Percentiles rank a stretch among this genome's conserved stretches.
Conservation (phyloP, 1,284 basidiomycete genomes). For the Marasmius tenuissimus region DNA sequence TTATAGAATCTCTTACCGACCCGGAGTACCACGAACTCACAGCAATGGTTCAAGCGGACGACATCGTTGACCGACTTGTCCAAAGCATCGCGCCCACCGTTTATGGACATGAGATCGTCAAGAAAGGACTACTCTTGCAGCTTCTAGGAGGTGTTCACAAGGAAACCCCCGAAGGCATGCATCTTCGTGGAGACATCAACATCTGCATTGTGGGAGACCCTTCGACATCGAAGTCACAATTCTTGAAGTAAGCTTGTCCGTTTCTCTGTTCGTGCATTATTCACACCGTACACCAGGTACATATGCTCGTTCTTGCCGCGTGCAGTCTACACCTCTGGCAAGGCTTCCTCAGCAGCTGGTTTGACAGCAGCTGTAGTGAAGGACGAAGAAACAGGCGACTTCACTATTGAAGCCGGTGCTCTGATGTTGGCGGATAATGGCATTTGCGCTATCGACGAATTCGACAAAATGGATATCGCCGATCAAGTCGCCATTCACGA, state of each 20-base stretch:
- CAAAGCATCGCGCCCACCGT: constrained; percentile 97
- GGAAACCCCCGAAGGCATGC: constrained; percentile 93
- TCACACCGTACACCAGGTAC: constrained; percentile 59
- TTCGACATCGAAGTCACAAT: constrained; percentile 96
- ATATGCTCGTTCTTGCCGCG: constrained; percentile 99
- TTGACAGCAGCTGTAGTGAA: constrained; percentile 97
- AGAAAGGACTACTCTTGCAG: constrained; percentile 97
- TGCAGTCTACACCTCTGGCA: constrained; percentile 98
- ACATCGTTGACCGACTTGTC: constrained; percentile 94
- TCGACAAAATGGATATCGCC: constrained; percentile 99
- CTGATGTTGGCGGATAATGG: constrained; percentile 99
- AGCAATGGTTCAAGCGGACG: constrained; percentile 89
- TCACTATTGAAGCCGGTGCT: constrained; percentile 98
- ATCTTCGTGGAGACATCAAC: constrained; percentile 96
- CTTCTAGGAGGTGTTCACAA: constrained; percentile 99
- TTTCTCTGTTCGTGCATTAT: not conserved
- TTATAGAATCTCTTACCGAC: constrained; percentile 87
- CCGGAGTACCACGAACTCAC: constrained; percentile 95
- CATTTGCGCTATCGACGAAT: constrained; percentile 99
- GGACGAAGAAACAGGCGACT: constrained; percentile 98
- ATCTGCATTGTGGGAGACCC: constrained; percentile 99
- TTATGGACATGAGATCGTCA: constrained; percentile 97
- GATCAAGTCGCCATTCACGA: constrained; percentile 99
- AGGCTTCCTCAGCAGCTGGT: constrained; percentile 98
- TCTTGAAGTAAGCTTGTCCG: constrained; percentile 84